Evolutionary conservation across 345 rosid species (phyloP).

Genomic region (Rhizophora apiculata): DNA sequence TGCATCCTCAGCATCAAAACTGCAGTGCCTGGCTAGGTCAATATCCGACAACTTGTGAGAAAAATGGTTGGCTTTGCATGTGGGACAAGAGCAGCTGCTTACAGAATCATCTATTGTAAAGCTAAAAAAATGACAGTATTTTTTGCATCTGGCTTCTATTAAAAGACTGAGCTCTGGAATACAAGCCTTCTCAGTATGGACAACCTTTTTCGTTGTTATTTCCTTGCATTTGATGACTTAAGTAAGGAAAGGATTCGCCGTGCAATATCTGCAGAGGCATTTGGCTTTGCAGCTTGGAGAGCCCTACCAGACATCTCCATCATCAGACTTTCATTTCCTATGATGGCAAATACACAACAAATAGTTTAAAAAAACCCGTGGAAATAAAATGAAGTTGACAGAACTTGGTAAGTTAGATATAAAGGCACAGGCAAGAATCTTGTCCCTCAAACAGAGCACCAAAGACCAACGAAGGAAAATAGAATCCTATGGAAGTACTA

Average conservation of each 20-base stretch:
- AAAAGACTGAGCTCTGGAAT: background rate
- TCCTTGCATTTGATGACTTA: constrained; percentile 19
- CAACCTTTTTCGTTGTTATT: background rate
- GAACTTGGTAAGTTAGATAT: background rate
- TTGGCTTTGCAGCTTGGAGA: constrained; percentile 58
- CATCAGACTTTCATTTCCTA: constrained; percentile 59
- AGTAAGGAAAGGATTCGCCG: constrained; percentile 51
- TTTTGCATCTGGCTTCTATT: background rate
- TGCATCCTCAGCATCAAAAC: no score
- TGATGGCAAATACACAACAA: constrained; percentile 9
- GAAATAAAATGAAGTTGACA: background rate
- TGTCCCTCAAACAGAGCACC: background rate
- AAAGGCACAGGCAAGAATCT: background rate
- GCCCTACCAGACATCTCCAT: constrained; percentile 72
- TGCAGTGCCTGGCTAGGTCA: no score
- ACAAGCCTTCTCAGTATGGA: background rate
- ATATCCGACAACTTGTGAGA: no score
- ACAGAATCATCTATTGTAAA: no score
- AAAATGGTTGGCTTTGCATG: no score
- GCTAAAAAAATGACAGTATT: no score
- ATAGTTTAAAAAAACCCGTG: background rate
- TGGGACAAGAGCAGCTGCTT: no score
- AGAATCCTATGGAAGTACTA: no score
- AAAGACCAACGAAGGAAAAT: background rate
- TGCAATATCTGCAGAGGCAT: constrained; percentile 61